phyloP scores from a whole-genome alignment of 495 filamentous ascomycete genomes.

The Clohesyomyces aquaticus region DNA sequence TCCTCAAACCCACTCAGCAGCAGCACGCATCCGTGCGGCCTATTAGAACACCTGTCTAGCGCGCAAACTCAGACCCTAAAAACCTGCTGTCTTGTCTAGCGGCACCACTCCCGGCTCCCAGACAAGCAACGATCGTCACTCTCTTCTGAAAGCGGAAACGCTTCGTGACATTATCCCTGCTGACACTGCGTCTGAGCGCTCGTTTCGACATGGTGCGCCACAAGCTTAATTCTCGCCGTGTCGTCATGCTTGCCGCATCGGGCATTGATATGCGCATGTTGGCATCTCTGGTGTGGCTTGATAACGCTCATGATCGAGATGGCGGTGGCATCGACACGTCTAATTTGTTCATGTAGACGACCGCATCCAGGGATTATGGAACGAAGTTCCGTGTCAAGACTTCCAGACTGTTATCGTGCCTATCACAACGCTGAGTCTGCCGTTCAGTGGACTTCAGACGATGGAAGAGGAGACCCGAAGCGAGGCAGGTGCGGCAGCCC shows the following conservation, averaged over 20 bases:
- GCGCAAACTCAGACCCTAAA: too few relatives aligned
- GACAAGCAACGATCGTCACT: constrained; percentile 17
- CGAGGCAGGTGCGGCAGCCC: too few relatives aligned
- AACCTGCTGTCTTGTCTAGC: constrained; percentile 7
- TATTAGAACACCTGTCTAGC: too few relatives aligned
- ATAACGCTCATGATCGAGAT: constrained; percentile 20
- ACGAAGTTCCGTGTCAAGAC: background rate
- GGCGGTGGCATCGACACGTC: background rate
- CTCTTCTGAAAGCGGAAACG: background rate
- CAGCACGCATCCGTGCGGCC: too few relatives aligned
- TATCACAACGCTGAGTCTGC: background rate
- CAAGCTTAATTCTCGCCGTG: constrained; percentile 15
- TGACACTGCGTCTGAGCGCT: background rate
- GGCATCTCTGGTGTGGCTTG: constrained; percentile 20
- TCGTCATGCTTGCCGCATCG: too few relatives aligned
- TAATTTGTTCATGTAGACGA: too few relatives aligned
- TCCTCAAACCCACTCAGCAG: too few relatives aligned
- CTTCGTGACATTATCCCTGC: background rate
- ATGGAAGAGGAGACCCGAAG: too few relatives aligned
- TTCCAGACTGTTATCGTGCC: constrained; percentile 5
- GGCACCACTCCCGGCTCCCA: too few relatives aligned
- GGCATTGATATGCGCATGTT: too few relatives aligned
- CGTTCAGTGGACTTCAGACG: too few relatives aligned
- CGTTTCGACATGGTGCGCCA: constrained; percentile 20
- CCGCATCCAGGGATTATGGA: background rate